Evolutionary conservation across 2,329 filamentous ascomycete species (phyloP).

Genomic region (Colletotrichum acutatum): DNA sequence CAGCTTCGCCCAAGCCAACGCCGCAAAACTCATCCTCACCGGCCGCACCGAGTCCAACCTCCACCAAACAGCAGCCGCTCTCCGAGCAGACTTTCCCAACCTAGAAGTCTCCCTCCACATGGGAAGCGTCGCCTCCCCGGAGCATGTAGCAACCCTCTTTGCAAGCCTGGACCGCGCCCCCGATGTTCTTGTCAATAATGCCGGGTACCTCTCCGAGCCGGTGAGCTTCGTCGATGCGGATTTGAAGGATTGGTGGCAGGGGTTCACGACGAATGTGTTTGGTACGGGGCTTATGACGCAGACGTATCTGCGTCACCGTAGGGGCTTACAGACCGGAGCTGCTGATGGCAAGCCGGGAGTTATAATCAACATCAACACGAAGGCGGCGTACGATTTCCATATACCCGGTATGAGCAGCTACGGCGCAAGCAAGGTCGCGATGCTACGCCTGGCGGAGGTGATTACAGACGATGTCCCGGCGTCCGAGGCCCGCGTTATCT

Average conservation of each 20-base stretch:
- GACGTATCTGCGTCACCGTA: conserved; percentile 5
- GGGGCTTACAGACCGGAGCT: neutral
- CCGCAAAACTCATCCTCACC: conserved; percentile 49
- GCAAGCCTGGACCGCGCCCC: neutral
- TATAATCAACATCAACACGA: conserved; percentile 23
- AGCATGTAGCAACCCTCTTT: neutral
- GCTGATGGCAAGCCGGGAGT: neutral
- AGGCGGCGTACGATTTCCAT: conserved; percentile 1
- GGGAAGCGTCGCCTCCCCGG: neutral
- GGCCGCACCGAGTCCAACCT: conserved; percentile 47
- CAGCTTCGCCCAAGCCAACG: conserved; percentile 58
- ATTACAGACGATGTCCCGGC: conserved; percentile 67
- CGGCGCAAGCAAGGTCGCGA: conserved; percentile 80
- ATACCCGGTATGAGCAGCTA: conserved; percentile 68
- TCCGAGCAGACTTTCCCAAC: neutral
- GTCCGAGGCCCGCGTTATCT: conserved; percentile 13
- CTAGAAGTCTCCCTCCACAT: neutral
- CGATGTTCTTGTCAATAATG: conserved; percentile 7
- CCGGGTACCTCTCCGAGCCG: conserved; percentile 7
- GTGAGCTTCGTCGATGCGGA: conserved; percentile 6
- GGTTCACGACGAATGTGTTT: conserved; percentile 21
- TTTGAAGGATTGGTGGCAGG: conserved; percentile 17
- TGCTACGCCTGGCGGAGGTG: conserved; percentile 76
- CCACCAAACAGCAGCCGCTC: neutral
- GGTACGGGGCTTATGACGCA: conserved; percentile 10